Evolutionary conservation across 1,284 basidiomycete genomes (phyloP), one percentile per base, ranked within the genome.

Genomic region (Austroboletus niveus): DNA sequence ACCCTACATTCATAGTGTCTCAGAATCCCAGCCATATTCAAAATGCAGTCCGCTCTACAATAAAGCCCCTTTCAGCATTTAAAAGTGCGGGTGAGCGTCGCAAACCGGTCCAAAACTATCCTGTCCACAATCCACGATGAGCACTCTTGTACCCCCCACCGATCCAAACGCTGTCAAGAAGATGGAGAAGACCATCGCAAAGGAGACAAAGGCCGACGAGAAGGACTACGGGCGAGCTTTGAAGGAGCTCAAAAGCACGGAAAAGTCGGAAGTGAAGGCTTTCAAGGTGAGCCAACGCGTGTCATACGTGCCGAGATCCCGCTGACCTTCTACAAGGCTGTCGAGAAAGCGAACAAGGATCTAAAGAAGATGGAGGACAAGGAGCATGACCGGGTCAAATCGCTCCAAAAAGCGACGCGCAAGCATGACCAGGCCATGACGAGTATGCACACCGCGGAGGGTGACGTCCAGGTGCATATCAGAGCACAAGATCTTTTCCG

Each of bases 151-250:
- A 15, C 31, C 51, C 12, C 56, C 59, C 30, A 2, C 45, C 10
- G 62, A 63, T 43, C 58, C 57, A 27, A 57, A 57, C 45, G 52
- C 61, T 10, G 53, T 70, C 43, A 79, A 77, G 63, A 71, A 75
- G 58, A 57, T 77, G 42, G 78, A 82, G 60, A 78, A 77, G 52
- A 64, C 69, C 30, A 63, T 24, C 36, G 59, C 66, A 7, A 73
- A 72, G 51, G 79, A 81, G 56, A 72, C 74, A 12, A 75, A 73
- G 54, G 62, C 68, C 10, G 81, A 82, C 58, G 73, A 79, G 55
- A 70, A 71, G 41, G 69, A 63, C 47, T 62, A 82, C 53, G 68
- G 75, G 48, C 69, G 73, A 45, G 69, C 72, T 41, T 54, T 79
- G 56, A 78, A 77, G 59, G 75, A 79, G 54, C 68, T 84, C 47